A percentile compares a stretch with the other conserved stretches of the same genome.
These are phyloP conservation scores for Ogataea angusta DNA, from an alignment of 805 yeast genomes.

Conservation along the genomic window DNA sequence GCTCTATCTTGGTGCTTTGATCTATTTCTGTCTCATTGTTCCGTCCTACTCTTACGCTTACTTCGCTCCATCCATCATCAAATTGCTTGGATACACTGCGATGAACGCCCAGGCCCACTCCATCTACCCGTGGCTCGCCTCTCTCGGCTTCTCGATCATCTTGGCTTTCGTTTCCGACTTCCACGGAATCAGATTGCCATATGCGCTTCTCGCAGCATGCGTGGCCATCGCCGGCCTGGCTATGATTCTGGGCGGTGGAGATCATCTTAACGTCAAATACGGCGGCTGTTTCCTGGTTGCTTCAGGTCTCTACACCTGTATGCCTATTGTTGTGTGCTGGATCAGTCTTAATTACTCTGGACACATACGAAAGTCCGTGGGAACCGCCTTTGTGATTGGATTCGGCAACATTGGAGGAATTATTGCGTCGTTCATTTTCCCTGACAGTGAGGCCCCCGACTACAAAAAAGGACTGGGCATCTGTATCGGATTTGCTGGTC, in stretches of 20 bases:
- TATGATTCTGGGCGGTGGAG: slow-evolving; percentile 46
- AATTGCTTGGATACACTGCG: slow-evolving; percentile 60
- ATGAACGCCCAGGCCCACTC: slow-evolving; percentile 76
- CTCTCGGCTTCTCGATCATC: slow-evolving; percentile 64
- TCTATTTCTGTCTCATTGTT: slow-evolving; percentile 62
- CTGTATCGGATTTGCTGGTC: slow-evolving; percentile 44
- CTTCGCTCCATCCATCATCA: slow-evolving; percentile 66
- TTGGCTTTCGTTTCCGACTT: slow-evolving; percentile 64
- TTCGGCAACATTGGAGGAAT: slow-evolving; percentile 76
- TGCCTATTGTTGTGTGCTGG: slow-evolving; percentile 75
- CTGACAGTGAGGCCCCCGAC: slow-evolving; percentile 54
- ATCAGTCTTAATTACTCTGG: slow-evolving; percentile 59
- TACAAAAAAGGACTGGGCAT: slow-evolving; percentile 54
- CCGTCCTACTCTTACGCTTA: slow-evolving; percentile 78
- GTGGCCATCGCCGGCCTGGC: slow-evolving; percentile 53
- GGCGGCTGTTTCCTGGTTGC: slow-evolving; percentile 64
- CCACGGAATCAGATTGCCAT: slow-evolving; percentile 43
- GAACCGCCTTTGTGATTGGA: slow-evolving; percentile 55
- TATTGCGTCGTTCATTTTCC: slow-evolving; percentile 56
- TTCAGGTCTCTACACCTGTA: slow-evolving; percentile 56
- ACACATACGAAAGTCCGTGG: slow-evolving; percentile 52
- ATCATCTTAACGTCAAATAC: slow-evolving; percentile 43
- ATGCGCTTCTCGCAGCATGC: slow-evolving; percentile 31
- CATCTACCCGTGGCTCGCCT: slow-evolving; percentile 80
- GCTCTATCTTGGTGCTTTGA: slow-evolving; percentile 54